These are phyloP conservation scores for Hawksworthiomyces lignivorus DNA, from an alignment of 2,329 filamentous ascomycete genomes.

Conservation along the genomic window DNA sequence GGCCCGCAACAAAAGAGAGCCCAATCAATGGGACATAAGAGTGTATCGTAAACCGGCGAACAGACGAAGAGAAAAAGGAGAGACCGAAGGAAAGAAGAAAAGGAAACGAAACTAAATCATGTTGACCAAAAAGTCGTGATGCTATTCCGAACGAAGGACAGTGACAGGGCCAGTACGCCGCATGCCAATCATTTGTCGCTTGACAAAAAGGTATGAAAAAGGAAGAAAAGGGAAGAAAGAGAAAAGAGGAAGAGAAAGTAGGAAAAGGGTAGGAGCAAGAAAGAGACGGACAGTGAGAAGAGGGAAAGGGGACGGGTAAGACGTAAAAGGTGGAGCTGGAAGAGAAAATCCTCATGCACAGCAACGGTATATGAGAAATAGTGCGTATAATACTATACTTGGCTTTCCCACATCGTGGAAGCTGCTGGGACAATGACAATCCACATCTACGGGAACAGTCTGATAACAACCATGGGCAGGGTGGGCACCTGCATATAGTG, in stretches of 20 bases:
- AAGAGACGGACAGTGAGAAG: background rate
- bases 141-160: constrained; percentile 18
- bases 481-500: too few relatives aligned
- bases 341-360: constrained; percentile 2
- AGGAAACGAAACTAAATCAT: constrained; percentile 5
- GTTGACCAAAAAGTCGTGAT: constrained; percentile 9
- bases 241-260: background rate
- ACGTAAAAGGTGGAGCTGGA: background rate
- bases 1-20: constrained; percentile 25
- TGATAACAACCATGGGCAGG: background rate
- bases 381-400: too few relatives aligned
- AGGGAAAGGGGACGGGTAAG: background rate
- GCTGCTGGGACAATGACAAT: background rate
- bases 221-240: constrained; percentile 4
- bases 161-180: constrained; percentile 3
- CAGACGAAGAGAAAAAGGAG: background rate
- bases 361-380: too few relatives aligned
- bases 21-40: constrained; percentile 40
- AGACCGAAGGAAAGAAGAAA: constrained; percentile 11
- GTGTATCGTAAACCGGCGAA: constrained; percentile 2
- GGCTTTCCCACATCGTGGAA: background rate
- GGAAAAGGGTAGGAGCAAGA: background rate
- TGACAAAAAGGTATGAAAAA: background rate
- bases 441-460: background rate
- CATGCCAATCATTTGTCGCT: constrained; percentile 1